phyloP scores from a whole-genome alignment of 2,329 filamentous ascomycete genomes.

The Hysterium pulicare region DNA sequence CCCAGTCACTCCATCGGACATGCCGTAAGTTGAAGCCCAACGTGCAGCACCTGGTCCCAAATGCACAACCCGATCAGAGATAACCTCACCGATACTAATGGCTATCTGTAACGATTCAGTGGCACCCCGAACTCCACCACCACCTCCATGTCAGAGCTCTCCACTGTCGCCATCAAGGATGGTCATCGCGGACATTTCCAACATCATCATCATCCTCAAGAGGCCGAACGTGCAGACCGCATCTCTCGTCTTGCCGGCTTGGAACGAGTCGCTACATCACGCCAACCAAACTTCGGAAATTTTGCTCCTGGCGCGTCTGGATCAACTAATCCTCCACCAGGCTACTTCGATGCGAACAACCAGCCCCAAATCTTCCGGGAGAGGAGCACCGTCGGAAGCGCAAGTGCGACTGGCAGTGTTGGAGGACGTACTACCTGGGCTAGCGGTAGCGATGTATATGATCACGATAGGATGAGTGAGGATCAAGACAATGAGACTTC shows the following conservation, averaged over 20 bases:
- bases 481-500: slow-evolving; percentile 58
- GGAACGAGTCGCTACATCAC: slow-evolving; percentile 73
- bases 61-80: slow-evolving; percentile 6
- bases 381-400: slow-evolving; percentile 85
- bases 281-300: slow-evolving; percentile 42
- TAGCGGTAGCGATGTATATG: slow-evolving; percentile 58
- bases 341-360: slow-evolving; percentile 81
- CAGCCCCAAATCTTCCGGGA: slow-evolving; percentile 63
- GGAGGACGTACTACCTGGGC: slow-evolving; percentile 68
- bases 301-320: slow-evolving; percentile 45
- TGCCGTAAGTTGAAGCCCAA: slow-evolving; percentile 62
- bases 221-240: slow-evolving; percentile 89
- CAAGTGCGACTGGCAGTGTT: slow-evolving; percentile 78
- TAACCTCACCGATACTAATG: slow-evolving; percentile 8
- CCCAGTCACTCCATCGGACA: slow-evolving; percentile 81
- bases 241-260: slow-evolving; percentile 93
- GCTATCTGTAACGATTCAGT: no score
- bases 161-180: slow-evolving; percentile 94
- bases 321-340: slow-evolving; percentile 38
- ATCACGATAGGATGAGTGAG: slow-evolving; percentile 70
- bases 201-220: slow-evolving; percentile 65
- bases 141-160: slow-evolving; percentile 86
- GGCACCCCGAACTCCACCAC: slow-evolving; percentile 91
- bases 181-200: slow-evolving; percentile 81
- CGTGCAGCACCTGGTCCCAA: neutral